These are phyloP conservation scores for Neurospora sp. DNA, from an alignment of 495 filamentous ascomycete genomes.

Conservation along the genomic window DNA sequence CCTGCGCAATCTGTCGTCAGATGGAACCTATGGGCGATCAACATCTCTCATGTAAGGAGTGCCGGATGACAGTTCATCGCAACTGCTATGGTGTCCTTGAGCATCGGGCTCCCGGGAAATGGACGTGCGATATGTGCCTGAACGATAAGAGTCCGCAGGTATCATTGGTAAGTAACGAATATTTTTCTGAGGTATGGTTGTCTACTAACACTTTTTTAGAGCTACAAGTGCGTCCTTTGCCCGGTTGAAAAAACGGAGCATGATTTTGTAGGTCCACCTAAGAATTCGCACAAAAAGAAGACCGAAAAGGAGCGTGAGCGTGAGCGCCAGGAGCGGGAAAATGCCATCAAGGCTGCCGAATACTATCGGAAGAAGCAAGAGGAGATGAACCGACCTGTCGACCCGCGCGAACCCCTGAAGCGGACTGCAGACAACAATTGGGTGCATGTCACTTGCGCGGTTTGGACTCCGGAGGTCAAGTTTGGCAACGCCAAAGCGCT, in stretches of 20 bases:
- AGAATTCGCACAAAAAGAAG: conserved; percentile 75
- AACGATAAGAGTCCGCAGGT: conserved; percentile 84
- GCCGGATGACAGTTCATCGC: conserved; percentile 85
- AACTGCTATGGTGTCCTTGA: conserved; percentile 81
- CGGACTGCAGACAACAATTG: conserved; percentile 90
- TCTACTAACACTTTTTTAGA: conserved; percentile 36
- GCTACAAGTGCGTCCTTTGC: conserved; percentile 88
- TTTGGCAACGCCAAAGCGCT: conserved; percentile 75
- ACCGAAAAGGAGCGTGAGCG: conserved; percentile 85
- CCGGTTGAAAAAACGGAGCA: conserved; percentile 66
- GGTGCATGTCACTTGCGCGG: conserved; percentile 90
- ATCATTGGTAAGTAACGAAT: conserved; percentile 57
- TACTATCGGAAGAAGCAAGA: conserved; percentile 76
- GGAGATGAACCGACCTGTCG: conserved; percentile 65
- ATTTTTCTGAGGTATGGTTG: background rate
- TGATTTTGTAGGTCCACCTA: conserved; percentile 77
- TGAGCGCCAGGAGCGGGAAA: conserved; percentile 73
- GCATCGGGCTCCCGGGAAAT: conserved; percentile 62
- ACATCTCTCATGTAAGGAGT: conserved; percentile 69
- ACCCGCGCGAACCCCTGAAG: conserved; percentile 88
- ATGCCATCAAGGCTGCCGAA: conserved; percentile 60
- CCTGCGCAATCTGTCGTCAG: conserved; percentile 76
- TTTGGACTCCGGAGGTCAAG: conserved; percentile 86
- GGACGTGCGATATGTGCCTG: conserved; percentile 90
- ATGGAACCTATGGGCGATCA: conserved; percentile 63